phyloP scores from a whole-genome alignment of 2,329 filamentous ascomycete genomes.

The Talaromyces sp. region DNA sequence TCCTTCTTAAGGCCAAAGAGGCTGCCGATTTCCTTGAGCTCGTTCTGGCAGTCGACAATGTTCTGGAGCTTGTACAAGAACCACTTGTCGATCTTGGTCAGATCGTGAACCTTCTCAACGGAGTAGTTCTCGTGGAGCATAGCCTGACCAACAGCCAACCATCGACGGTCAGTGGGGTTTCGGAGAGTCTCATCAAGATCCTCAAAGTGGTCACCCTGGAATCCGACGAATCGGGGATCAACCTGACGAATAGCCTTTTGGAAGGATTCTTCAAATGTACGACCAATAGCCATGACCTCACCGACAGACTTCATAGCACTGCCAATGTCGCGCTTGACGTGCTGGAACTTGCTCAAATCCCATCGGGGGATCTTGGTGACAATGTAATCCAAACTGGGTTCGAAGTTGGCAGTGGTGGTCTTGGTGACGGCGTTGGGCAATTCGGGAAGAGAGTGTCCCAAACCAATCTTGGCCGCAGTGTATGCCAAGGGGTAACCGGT shows the following conservation, averaged over 20 bases:
- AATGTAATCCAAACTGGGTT: constrained; percentile 94
- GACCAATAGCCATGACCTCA: constrained; percentile 98
- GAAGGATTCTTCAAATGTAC: constrained; percentile 98
- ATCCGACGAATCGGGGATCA: constrained; percentile 85
- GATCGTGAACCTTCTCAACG: constrained; percentile 84
- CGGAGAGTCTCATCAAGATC: constrained; percentile 84
- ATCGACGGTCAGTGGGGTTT: constrained; percentile 93
- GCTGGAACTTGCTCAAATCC: constrained; percentile 98
- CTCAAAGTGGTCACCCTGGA: constrained; percentile 94
- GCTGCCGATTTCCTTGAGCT: constrained; percentile 79
- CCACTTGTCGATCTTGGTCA: constrained; percentile 99
- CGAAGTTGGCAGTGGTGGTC: constrained; percentile 98
- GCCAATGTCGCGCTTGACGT: constrained; percentile 95
- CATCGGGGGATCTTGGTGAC: constrained; percentile 98
- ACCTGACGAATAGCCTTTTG: constrained; percentile 98
- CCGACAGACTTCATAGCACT: constrained; percentile 99
- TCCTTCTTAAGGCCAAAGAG: constrained; percentile 85
- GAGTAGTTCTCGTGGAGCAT: constrained; percentile 97
- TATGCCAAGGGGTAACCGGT: constrained; percentile 97
- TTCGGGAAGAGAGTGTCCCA: constrained; percentile 92
- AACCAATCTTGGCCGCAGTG: constrained; percentile 95
- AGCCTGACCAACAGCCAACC: constrained; percentile 95
- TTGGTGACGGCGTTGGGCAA: constrained; percentile 97
- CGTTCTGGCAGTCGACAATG: constrained; percentile 84
- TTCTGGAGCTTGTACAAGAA: constrained; percentile 98